Base-by-base conservation (phyloP, 176 grass and related monocot genomes). In the bread wheat (Triticum aestivum) region DNA sequence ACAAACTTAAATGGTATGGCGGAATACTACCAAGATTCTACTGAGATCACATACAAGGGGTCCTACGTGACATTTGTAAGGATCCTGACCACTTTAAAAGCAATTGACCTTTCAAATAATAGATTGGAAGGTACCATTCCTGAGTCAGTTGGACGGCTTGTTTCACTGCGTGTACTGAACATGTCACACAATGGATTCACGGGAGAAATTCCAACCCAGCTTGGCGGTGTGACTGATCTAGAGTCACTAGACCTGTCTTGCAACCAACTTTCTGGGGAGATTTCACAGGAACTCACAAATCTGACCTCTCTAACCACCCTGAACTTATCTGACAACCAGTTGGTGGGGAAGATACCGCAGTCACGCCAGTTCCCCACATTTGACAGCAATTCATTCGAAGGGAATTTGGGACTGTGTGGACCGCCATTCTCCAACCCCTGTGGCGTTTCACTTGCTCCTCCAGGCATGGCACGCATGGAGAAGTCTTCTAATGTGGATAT, bases 291-390 rank as follows among this genome's bases (percentile, higher is more conserved):
- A 26, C 69, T 91, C 1, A 76, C 86, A 27, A 12, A 80, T 0
- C 77, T 94, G 1, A 91, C 61, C 18, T 94, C 51, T 59, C 69
- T 87, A 4, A 21, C 7, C 10, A 4, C 0, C 3, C 23, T 91
- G 4, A 89, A 93, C 27, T 44, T 93, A 15, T 91, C 86, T 1
- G 21, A 37, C 38, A 93, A 93, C 11, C 69, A 78, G 8, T 67
- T 91, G 21, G 24, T 41, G 1, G 89, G 92, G 13, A 15, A 54
- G 11, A 87, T 89, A 84, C 89, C 86, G 0, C 37, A 84, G 11
- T 58, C 10, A 0, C 6, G 1, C 0, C 85, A 88, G 4, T 80
- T 88, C 15, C 65, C 5, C 0, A 79, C 73, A 37, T 83, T 88
- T n/a, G 20, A 20, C 0, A 83, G 0, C 0, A 63, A 1, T 0